These are phyloP conservation scores for Cenococcum geophilum DNA, from an alignment of 495 filamentous ascomycete genomes.

Conservation along the genomic window DNA sequence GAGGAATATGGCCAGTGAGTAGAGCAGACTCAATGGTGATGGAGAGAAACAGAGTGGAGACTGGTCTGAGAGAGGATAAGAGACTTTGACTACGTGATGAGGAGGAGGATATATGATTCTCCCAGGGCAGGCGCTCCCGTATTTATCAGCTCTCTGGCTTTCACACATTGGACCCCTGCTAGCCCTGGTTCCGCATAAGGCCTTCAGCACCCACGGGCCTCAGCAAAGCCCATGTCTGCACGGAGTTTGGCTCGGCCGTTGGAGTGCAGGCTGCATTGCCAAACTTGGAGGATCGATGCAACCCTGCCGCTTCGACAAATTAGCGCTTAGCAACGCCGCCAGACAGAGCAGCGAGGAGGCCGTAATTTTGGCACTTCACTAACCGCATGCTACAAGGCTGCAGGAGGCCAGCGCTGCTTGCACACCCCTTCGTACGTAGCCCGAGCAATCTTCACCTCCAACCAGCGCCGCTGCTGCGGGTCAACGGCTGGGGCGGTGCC, in stretches of 20 bases:
- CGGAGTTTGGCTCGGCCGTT: slow-evolving; percentile 31
- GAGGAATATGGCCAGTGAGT: slow-evolving; percentile 1
- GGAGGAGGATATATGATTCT: background rate
- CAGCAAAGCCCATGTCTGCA: slow-evolving; percentile 14
- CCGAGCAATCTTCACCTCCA: slow-evolving; percentile 1
- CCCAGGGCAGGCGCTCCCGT: slow-evolving; percentile 20
- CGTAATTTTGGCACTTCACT: slow-evolving; percentile 29
- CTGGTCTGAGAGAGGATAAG: background rate
- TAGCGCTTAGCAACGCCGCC: slow-evolving; percentile 24
- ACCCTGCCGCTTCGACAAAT: slow-evolving; percentile 19
- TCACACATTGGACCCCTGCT: slow-evolving; percentile 24
- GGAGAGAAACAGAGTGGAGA: background rate
- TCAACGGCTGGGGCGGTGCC: slow-evolving; percentile 7
- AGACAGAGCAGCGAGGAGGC: slow-evolving; percentile 20
- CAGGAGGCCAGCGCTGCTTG: slow-evolving; percentile 12
- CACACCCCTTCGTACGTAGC: background rate
- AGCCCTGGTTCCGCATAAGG: slow-evolving; percentile 26
- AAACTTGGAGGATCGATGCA: slow-evolving; percentile 23
- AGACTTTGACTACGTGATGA: slow-evolving; percentile 7
- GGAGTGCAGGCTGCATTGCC: slow-evolving; percentile 14
- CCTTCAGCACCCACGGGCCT: slow-evolving; percentile 23
- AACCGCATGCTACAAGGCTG: slow-evolving; percentile 28
- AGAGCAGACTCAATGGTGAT: background rate
- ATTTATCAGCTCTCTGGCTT: slow-evolving; percentile 28
- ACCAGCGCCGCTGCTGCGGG: slow-evolving; percentile 8